Base-by-base conservation (phyloP, 345 rosid genomes). In the Brassica nigra region DNA sequence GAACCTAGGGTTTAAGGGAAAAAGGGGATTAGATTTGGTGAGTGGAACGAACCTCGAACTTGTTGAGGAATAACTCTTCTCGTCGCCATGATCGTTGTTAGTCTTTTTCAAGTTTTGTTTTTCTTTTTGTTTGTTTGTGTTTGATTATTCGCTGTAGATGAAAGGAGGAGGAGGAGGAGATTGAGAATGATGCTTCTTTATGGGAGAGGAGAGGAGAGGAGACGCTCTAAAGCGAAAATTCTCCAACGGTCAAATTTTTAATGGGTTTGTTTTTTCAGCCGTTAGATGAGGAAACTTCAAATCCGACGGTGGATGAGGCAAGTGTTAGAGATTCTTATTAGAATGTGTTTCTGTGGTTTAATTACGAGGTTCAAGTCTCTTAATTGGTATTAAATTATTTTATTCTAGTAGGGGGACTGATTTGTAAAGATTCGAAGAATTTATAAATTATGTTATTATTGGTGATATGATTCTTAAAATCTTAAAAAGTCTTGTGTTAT, bases 211-310 rank as follows among this genome's bases (percentile, higher is more conserved):
- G 27, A 72, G 14, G 10, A 62, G 28, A 28, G 63, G 78, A 64
- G 66, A 75, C 71, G 76, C 83, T 54, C 52, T 79, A 68, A 75
- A 69, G 77, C 11, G 52, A 10, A 59, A 47, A 14, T 73, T 28
- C 66, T 76, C 57, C 57, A 81, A 81, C 84, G 84, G 84, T 81
- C 80, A 59, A 66, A 44, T 23, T 36, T 59, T 70, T 55, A 39
- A 64, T 28, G 80, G 79, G 62, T 1, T 31, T 70, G 2, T 57
- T 39, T 42, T 57, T 5, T 0, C 71, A 76, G 77, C 84, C 84
- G 61, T 76, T 71, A 14, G 84, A 81, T 81, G 12, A 44, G 33
- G 8, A 36, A 2, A 66, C 12, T 65, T 76, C 6, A 16, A 27
- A 76, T 76, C 84, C 8, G 68, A 76, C 84, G 80, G 74, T 76